Conservation (phyloP, 495 filamentous ascomycete genomes). For the Pyrenopolyporus hunteri region DNA sequence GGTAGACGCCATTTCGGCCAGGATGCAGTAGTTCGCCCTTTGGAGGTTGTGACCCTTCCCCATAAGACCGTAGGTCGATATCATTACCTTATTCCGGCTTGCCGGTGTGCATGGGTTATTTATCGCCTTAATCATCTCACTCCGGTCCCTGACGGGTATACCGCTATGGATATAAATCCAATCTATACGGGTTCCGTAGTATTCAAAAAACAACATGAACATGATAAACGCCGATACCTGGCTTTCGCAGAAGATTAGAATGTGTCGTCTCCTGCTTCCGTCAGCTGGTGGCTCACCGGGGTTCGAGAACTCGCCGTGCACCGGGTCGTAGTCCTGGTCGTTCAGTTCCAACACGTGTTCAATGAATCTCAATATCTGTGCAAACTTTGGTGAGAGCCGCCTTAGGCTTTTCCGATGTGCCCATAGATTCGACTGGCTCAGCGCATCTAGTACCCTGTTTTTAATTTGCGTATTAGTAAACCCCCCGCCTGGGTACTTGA, state of each 20-base stretch:
- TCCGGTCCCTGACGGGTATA: background rate
- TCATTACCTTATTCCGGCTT: slow-evolving; percentile 2
- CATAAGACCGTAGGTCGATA: background rate
- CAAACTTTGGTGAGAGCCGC: background rate
- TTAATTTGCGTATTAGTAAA: background rate
- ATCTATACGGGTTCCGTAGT: background rate
- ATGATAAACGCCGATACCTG: background rate
- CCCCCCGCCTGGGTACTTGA: background rate
- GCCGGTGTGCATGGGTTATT: background rate
- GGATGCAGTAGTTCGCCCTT: slow-evolving; percentile 15
- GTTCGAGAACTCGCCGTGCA: background rate
- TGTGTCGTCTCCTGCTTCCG: background rate
- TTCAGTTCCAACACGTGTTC: background rate
- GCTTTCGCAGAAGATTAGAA: background rate
- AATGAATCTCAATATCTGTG: background rate
- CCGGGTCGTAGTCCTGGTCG: background rate
- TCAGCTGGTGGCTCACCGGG: background rate
- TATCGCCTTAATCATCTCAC: background rate
- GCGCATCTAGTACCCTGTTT: background rate
- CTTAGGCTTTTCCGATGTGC: background rate
- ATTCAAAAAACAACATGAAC: slow-evolving; percentile 1
- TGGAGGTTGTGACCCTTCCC: slow-evolving; percentile 10
- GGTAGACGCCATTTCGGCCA: background rate
- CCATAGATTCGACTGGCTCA: background rate
- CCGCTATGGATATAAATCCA: slow-evolving; percentile 6